Evolutionary conservation across 768 basidiomycete species (phyloP), one percentile per base, ranked within the genome.

Genomic region (Russula virescens): DNA sequence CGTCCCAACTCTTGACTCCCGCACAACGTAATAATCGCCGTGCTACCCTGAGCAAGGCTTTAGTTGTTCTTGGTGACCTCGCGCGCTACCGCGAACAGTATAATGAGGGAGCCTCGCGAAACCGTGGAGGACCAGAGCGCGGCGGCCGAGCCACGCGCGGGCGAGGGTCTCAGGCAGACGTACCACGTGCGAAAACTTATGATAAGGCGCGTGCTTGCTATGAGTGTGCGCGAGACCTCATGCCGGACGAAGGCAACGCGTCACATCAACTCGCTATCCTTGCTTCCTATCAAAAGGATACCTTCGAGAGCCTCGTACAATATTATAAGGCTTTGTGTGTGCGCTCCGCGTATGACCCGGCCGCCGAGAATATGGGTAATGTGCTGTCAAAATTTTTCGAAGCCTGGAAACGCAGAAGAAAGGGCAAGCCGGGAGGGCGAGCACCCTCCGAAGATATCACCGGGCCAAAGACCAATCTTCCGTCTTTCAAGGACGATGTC

Each of bases 201-300:
- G 80, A 84, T 49, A 86, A 81, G 69, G 91, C 92, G 1, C 83
- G 83, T 19, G 82, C 83, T 54, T 91, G 86, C 71, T 99, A 98
- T 73, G 86, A 91, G 52, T 88, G 91, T 65, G 95, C 97, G 2
- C 81, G 88, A 45, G 71, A 86, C 34, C 79, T 99, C 10, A 77
- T 90, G 7, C 96, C 97, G 0, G 80, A 88, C 59, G 91, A 96
- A 66, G 97, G 96, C 67, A 95, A 98, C 70, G 84, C 97, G 0
- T 96, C 89, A 21, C 96, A 98, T 72, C 97, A 98, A 73, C 84
- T 98, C 21, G 97, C 96, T 5, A 95, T 98, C 63, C 82, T 98
- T 35, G 83, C 93, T 2, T 85, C 88, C 5, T 95, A 97, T 73
- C 80, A 88, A 68, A 81, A 82, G 64, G 93, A 98, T 74, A 78